Evolutionary conservation across 2,329 filamentous ascomycete species (phyloP), one percentile per base, ranked within the genome.

Genomic region (Fonsecaea erecta): DNA sequence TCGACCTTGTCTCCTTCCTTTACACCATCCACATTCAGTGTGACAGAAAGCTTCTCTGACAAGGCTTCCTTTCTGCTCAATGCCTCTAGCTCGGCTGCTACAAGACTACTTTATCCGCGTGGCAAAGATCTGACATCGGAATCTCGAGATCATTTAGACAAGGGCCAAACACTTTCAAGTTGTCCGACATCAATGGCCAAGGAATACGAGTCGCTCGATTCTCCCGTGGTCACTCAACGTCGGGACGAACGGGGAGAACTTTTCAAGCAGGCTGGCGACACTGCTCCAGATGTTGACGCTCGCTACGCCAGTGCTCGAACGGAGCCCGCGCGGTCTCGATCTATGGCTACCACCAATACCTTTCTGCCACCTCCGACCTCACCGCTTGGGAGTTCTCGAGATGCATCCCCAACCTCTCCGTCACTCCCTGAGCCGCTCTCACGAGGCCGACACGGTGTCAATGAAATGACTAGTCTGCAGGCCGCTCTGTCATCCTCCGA

Each of bases 1-100:
- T 59, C 66, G 16, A 18, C 46, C 24, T 26, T 52, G 6, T 62
- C 63, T 7, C 43, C 32, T 12, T 28, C 62, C 9, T 30, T 57
- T 7, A 40, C 37, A 40, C n/a, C 21, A 3, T 61, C 64, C 26
- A 35, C 37, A 14, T 16, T 40, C 12, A 63, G 63, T 54, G 28
- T 62, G 14, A 60, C 60, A 5, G 68, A 67, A 32, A 62, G 40
- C 32, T 7, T 57, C 16, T 14, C 52, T 8, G 52, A 35, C 55
- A 30, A 1, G 3, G 12, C 8, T 11, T 46, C 16, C n/a, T 11
- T 30, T 14, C 28, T 7, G 24, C 21, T 34, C 14, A 59, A 21
- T 24, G 6, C 3, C 16, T 14, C 8, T 26, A 26, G 57, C 12
- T 40, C 32, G 46, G 34, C 30, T 21, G 46, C 16, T 35, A 52